Evolutionary conservation across 2,329 filamentous ascomycete genomes (phyloP).

Genomic region (Magnaporthiopsis incrustans): DNA sequence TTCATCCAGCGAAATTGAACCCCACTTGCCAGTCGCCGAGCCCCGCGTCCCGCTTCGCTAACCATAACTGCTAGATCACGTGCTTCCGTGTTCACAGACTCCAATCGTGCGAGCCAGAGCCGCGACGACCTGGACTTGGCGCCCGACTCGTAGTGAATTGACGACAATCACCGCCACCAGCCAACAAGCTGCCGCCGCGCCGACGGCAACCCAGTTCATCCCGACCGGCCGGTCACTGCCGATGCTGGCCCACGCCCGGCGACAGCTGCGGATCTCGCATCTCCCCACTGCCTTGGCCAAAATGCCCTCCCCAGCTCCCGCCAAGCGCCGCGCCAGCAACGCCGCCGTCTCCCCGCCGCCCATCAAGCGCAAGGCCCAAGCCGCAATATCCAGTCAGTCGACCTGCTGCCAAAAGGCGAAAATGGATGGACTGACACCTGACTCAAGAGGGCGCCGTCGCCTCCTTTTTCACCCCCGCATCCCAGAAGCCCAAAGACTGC

Average conservation of each 20-base stretch:
- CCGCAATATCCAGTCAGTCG: constrained; percentile 40
- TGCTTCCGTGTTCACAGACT: neutral
- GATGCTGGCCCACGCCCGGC: neutral
- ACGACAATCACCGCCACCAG: too few species aligned
- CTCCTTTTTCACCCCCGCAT: constrained; percentile 81
- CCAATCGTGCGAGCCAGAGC: neutral
- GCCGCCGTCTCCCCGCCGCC: constrained; percentile 43
- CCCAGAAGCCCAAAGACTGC: constrained; percentile 73
- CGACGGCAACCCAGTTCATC: too few species aligned
- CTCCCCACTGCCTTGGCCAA: neutral
- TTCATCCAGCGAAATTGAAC: neutral
- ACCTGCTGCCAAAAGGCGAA: neutral
- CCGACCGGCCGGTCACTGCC: neutral
- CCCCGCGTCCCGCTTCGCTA: too few species aligned
- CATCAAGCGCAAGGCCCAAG: constrained; percentile 43
- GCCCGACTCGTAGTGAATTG: neutral
- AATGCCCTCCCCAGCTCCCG: neutral
- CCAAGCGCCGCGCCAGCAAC: constrained; percentile 5
- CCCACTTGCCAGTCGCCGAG: neutral
- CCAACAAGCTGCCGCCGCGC: neutral
- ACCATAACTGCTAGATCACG: neutral
- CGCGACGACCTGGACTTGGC: too few species aligned
- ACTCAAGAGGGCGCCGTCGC: constrained; percentile 57
- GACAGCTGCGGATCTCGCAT: neutral
- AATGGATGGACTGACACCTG: constrained; percentile 11